Base-by-base conservation (phyloP, 2,329 filamentous ascomycete species). In the Hymenoscyphus linearis region DNA sequence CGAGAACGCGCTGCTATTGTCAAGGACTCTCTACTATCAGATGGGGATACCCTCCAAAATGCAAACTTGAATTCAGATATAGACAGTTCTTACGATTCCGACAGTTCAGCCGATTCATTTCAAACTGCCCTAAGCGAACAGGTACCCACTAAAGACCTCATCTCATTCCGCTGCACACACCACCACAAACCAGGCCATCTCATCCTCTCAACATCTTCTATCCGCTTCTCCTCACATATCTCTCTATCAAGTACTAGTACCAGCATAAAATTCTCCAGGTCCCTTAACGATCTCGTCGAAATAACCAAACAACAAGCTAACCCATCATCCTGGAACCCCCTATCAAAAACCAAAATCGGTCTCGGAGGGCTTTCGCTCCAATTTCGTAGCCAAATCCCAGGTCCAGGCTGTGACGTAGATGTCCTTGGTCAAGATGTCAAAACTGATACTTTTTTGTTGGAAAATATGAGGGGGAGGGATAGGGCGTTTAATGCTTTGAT, bases 401-500 rank as follows among this genome's bases (percentile, higher is more conserved):
- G 36, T 34, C 18, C 27, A 35, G n/a, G n/a, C n/a, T n/a, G n/a
- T n/a, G 37, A 57, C 26, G 40, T 31, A 27, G 40, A 52, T 14
- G 31, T 54, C 4, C 54, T 53, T 9, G 35, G 61, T 31, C 37
- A 54, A 25, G 52, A 12, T 18, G 57, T 16, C 63, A 50, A 53
- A 61, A 60, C 7, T 56, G 64, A 44, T 44, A 61, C 61, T 2
- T 31, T 69, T 2, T 12, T 66, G 3, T 52, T 69, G 14, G 68
- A 74, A 50, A 69, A 66, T 47, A 65, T 75, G 65, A 70, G 64
- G 34, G 65, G 68, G 18, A 64, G 74, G 26, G 72, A 75, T 57
- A 71, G 73, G 53, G 73, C 71, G 4, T 76, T 75, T 54, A 75
- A 75, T 63, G 66, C 68, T 22, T 68, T 76, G 6, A 65, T 75